phyloP scores from a whole-genome alignment of 2,329 filamentous ascomycete species.

The Gaeumannomyces sp. region DNA sequence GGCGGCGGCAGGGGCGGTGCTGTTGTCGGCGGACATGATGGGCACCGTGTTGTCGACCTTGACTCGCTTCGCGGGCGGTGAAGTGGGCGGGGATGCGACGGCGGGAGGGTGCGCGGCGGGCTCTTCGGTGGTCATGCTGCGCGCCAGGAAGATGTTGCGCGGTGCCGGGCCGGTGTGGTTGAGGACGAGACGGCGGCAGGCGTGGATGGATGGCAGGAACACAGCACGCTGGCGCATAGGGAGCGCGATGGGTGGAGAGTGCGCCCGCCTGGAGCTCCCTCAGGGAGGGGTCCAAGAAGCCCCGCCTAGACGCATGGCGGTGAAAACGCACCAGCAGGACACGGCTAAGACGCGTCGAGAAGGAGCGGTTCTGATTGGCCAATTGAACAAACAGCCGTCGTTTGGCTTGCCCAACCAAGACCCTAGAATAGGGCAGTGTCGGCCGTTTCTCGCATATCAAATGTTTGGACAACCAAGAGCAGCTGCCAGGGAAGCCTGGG shows the following conservation, averaged over 20 bases:
- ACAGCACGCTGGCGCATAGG: not conserved
- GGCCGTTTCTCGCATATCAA: no score
- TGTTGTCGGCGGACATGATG: conserved; percentile 21
- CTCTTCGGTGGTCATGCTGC: conserved; percentile 25
- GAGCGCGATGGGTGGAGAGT: not conserved
- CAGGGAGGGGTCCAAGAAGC: not conserved
- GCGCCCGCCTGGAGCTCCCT: not conserved
- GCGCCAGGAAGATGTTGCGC: not conserved
- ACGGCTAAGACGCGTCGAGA: not conserved
- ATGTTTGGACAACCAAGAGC: no score
- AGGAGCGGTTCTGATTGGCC: not conserved
- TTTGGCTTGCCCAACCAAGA: not conserved
- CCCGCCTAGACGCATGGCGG: not conserved
- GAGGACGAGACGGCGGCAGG: not conserved
- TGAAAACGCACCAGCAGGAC: not conserved
- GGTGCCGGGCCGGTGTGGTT: not conserved
- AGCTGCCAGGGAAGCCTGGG: no score
- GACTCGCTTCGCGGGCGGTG: conserved; percentile 73
- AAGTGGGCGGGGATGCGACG: conserved; percentile 54
- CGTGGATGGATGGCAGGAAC: not conserved
- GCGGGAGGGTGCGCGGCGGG: conserved; percentile 8
- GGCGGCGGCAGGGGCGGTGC: conserved; percentile 10
- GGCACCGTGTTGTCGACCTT: conserved; percentile 46
- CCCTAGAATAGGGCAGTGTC: no score
- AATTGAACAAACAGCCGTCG: not conserved